phyloP scores from a whole-genome alignment of 306 rosid species.

The Fragaria nilgerrensis region DNA sequence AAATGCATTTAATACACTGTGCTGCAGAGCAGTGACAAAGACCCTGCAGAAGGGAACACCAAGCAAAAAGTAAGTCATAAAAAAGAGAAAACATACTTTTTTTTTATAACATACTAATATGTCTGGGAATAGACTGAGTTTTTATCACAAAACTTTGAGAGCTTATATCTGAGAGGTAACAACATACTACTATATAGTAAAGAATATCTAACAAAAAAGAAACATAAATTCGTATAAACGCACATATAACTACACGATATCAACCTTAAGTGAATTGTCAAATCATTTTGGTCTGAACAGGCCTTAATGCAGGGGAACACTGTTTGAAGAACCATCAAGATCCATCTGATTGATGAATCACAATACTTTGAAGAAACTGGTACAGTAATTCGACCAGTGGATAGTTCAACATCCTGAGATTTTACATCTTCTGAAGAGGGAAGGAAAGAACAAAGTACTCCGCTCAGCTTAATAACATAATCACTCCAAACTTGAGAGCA shows the following conservation, averaged over 20 bases:
- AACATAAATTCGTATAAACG: conserved; percentile 12
- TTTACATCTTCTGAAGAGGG: conserved; percentile 56
- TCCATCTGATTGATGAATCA: conserved; percentile 80
- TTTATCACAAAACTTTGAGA: neutral
- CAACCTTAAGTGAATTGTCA: conserved; percentile 77
- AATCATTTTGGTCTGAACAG: conserved; percentile 72
- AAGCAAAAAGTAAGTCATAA: conserved; percentile 15
- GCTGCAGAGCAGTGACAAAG: conserved; percentile 69
- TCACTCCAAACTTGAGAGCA: conserved; percentile 65
- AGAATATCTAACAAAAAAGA: neutral
- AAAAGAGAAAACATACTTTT: neutral
- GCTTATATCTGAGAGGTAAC: neutral
- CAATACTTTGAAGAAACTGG: conserved; percentile 62
- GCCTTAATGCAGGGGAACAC: conserved; percentile 89
- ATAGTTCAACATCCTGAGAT: conserved; percentile 45
- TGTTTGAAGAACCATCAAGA: conserved; percentile 67
- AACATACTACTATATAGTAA: neutral
- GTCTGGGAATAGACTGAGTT: neutral
- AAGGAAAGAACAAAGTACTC: conserved; percentile 85
- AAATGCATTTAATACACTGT: conserved; percentile 57
- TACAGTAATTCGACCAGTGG: conserved; percentile 54
- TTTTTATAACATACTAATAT: neutral
- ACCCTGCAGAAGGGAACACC: conserved; percentile 49
- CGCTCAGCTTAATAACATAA: conserved; percentile 64
- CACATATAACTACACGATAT: conserved; percentile 10